Percentiles rank a stretch among this genome's conserved stretches.
These are phyloP conservation scores for Phialemonium atrogriseum DNA, from an alignment of 2,329 filamentous ascomycete genomes.

Conservation along the genomic window DNA sequence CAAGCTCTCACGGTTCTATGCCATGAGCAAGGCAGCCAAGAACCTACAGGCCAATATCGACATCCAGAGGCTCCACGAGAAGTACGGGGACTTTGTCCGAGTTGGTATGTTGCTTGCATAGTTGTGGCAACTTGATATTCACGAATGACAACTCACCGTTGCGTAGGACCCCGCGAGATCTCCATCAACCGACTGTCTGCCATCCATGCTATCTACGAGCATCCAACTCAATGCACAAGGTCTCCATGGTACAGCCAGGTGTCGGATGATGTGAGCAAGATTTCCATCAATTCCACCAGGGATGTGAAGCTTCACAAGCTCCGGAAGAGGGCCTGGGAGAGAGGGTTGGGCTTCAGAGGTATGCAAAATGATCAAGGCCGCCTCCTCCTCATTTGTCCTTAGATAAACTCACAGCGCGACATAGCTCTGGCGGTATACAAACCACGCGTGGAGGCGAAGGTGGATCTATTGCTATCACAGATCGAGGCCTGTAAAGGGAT, in stretches of 20 bases:
- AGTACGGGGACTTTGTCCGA: no score
- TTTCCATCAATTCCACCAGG: slow-evolving; percentile 4
- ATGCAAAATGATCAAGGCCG: no score
- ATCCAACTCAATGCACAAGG: no score
- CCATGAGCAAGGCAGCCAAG: no score
- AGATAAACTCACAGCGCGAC: neutral
- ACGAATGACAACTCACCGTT: neutral
- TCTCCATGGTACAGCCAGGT: no score
- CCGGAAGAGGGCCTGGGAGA: slow-evolving; percentile 4
- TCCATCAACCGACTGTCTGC: slow-evolving; percentile 8
- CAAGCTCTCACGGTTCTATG: slow-evolving; percentile 6
- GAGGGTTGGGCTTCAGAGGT: slow-evolving; percentile 7
- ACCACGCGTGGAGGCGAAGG: slow-evolving; percentile 3
- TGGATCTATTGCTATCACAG: slow-evolving; percentile 2
- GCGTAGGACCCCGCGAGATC: slow-evolving; percentile 9
- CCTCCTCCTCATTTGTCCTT: no score
- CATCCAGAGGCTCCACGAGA: no score
- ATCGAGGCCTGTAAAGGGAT: slow-evolving; percentile 3
- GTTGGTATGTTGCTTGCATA: slow-evolving; percentile 1
- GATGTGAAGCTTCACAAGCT: slow-evolving; percentile 1
- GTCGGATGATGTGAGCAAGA: no score
- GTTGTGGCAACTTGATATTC: slow-evolving; percentile 8
- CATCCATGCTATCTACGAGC: no score
- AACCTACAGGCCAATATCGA: no score
- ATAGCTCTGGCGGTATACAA: slow-evolving; percentile 4